Evolutionary conservation across 495 filamentous ascomycete species (phyloP).

Genomic region (Thozetella sp.): DNA sequence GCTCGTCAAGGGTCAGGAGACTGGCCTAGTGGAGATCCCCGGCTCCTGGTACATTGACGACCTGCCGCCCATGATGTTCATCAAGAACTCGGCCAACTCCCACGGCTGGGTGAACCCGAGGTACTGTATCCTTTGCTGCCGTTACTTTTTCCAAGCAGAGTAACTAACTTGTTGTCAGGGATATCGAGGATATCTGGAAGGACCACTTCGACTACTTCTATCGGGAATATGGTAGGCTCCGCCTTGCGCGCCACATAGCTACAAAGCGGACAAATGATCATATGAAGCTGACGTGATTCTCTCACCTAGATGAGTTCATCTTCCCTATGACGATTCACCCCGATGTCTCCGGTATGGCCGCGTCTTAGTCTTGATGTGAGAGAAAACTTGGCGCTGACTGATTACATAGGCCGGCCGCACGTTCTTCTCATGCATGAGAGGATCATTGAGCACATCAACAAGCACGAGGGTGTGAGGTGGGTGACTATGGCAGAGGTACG

Average conservation of each 20-base stretch:
- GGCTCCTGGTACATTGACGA: slow-evolving; percentile 61
- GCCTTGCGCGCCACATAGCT: too few species aligned
- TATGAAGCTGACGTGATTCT: neutral
- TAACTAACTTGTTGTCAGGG: neutral
- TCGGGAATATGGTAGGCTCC: slow-evolving; percentile 44
- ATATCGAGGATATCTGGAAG: slow-evolving; percentile 57
- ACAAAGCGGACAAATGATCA: too few species aligned
- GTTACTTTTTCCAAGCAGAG: neutral
- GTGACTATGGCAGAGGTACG: slow-evolving; percentile 29
- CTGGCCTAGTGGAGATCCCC: slow-evolving; percentile 57
- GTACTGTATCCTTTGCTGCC: slow-evolving; percentile 18
- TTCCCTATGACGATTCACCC: slow-evolving; percentile 66
- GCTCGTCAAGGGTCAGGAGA: slow-evolving; percentile 40
- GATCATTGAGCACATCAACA: slow-evolving; percentile 47
- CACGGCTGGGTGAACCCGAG: slow-evolving; percentile 63
- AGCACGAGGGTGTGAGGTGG: slow-evolving; percentile 55
- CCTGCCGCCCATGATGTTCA: slow-evolving; percentile 60
- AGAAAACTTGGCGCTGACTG: neutral
- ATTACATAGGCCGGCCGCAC: slow-evolving; percentile 48
- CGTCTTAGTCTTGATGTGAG: neutral
- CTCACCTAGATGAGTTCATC: slow-evolving; percentile 46
- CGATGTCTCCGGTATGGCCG: slow-evolving; percentile 38
- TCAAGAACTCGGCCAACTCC: slow-evolving; percentile 50
- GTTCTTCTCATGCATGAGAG: slow-evolving; percentile 60
- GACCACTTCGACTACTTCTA: slow-evolving; percentile 64